Base-by-base conservation (phyloP, 2,329 filamentous ascomycete genomes). In the Macrophomina tecta region DNA sequence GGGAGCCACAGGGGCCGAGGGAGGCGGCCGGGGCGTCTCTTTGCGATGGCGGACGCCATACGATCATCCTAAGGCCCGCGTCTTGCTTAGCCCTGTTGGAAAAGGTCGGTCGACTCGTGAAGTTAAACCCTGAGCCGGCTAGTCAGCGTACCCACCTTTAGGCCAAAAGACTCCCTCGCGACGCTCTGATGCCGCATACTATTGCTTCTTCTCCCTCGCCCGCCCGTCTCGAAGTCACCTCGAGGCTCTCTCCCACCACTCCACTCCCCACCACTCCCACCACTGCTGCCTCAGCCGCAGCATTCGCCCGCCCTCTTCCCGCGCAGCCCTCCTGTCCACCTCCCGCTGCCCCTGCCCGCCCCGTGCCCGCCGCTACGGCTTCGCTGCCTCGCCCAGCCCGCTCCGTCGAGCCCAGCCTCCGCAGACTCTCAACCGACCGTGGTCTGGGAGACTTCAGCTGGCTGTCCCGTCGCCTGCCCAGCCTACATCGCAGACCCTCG, bases 251-350 rank as follows among this genome's bases (percentile, higher is more conserved):
- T 58, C 45, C 52, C 52, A 66, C 45, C 14, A 28, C 68, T 45
- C 16, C 52, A 42, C n/a, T 30, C 69, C n/a, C 67, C 70, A 38
- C 65, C 70, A 68, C 62, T 66, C 60, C 36, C 66, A 67, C 38
- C 38, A 58, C 49, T 64, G 61, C 65, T 46, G 16, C 36, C 36
- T 8, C n/a, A 36, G 36, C 48, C 62, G 40, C 38, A 14, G 38
- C 56, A 65, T n/a, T 48, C 62, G 30, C 60, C 49, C 12, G 42
- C 45, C 32, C 58, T 28, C 42, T 32, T 53, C 30, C 16, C 46
- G 42, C 53, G 60, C 49, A 58, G 56, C 42, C 64, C 51, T 60
- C 65, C 30, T 48, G 38, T 42, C 53, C 68, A 52, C 40, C 67
- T 61, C 64, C 67, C 68, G 69, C 68, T 62, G 36, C 70, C 65